phyloP scores from a whole-genome alignment of 176 grass and related monocot species.

The Aechmea fasciata region DNA sequence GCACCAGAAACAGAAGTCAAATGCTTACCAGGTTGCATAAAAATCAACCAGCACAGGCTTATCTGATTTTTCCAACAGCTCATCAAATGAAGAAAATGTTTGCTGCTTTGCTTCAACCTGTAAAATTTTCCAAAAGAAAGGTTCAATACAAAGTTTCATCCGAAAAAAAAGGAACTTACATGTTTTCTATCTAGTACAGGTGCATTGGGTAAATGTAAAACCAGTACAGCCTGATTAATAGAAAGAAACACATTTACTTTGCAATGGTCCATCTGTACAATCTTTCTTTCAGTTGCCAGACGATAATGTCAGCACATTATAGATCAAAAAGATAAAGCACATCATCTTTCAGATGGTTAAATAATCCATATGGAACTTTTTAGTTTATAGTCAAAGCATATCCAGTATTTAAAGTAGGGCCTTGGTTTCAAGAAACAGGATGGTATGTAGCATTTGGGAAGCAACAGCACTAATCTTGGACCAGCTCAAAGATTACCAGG shows the following conservation, averaged over 20 bases:
- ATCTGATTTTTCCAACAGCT: conserved; percentile 76
- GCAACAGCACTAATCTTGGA: too few relatives aligned
- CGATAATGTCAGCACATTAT: not conserved
- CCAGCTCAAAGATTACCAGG: too few relatives aligned
- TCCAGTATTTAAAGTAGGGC: too few relatives aligned
- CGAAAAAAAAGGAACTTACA: not conserved
- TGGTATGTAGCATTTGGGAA: too few relatives aligned
- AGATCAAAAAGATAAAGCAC: not conserved
- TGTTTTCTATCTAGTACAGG: not conserved
- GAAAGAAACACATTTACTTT: not conserved
- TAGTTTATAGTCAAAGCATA: not conserved
- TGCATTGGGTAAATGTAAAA: not conserved
- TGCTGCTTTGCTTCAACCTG: conserved; percentile 83
- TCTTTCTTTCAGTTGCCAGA: not conserved
- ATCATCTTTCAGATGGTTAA: not conserved
- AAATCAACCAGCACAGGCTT: conserved; percentile 88
- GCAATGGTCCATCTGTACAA: not conserved
- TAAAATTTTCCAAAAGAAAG: conserved; percentile 5
- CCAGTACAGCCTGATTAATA: not conserved
- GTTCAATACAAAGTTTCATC: not conserved
- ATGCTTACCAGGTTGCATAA: conserved; percentile 84
- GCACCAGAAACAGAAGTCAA: not conserved
- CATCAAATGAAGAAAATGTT: conserved; percentile 77
- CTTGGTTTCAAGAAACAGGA: too few relatives aligned
- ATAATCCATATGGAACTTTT: not conserved